Base-by-base conservation (phyloP, 345 rosid species). In the Lumnitzera racemosa region DNA sequence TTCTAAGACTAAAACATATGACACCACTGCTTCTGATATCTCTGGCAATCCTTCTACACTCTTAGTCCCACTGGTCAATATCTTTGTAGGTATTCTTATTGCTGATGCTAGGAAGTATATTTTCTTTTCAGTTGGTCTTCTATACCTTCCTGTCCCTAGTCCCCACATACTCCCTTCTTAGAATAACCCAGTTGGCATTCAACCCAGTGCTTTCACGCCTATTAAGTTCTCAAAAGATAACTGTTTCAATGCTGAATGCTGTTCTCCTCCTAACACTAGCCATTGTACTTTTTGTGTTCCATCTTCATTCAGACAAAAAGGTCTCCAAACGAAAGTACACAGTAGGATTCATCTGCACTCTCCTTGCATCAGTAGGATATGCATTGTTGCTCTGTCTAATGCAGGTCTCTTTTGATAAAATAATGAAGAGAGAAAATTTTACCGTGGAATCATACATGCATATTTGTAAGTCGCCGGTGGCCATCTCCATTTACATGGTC, bases 161-260 rank as follows among this genome's bases (percentile, higher is more conserved):
- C 48, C 47, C 81, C 2, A 72, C 72, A 25, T 74, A 75, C 62
- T 58, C 75, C 49, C 69, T 73, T 23, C 71, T 83, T 49, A 68
- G 63, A 51, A 72, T 80, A 17, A 62, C 83, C 57, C 95, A 47
- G 20, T 50, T 85, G 61, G 71, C 69, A 1, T 73, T 73, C 56
- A 47, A 73, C 36, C 70, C 77, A 9, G 23, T 83, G 0, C 78
- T 80, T 27, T 76, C 80, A 29, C 47, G 36, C 61, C 55, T 78
- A 62, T 60, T 80, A 69, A 81, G 79, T 63, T 61, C 67, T 47
- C 75, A 81, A n/a, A 80, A 75, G 65, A 67, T 80, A 62, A 78
- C 80, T 51, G 61, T 69, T 46, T 79, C 78, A 55, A 80, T 80
- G 13, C 59, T 81, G 47, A 71, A 75, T 47, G 65, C 84, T 5